These are phyloP conservation scores for Alternaria sp. DNA, from an alignment of 2,329 filamentous ascomycete genomes.

Conservation along the genomic window DNA sequence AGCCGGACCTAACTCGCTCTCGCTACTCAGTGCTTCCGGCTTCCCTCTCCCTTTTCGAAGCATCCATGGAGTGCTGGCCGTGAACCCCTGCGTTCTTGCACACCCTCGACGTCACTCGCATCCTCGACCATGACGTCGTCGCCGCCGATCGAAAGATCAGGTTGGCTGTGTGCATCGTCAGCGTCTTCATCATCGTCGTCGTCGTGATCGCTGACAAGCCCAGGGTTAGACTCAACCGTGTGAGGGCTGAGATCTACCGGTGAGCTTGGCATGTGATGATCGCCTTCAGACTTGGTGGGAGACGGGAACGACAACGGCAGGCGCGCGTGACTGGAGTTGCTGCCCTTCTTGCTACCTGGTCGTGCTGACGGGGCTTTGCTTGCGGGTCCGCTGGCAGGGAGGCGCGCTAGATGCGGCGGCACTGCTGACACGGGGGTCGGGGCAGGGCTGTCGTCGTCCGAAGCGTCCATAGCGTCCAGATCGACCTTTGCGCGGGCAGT, in stretches of 20 bases:
- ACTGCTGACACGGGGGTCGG: slow-evolving; percentile 38
- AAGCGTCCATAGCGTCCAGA: slow-evolving; percentile 42
- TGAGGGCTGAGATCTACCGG: slow-evolving; percentile 54
- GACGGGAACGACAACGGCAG: slow-evolving; percentile 42
- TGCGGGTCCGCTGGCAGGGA: slow-evolving; percentile 37
- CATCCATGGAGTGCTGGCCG: slow-evolving; percentile 41
- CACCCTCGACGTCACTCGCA: slow-evolving; percentile 48
- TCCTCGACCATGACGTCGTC: slow-evolving; percentile 50
- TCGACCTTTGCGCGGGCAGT: slow-evolving; percentile 47
- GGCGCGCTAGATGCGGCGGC: slow-evolving; percentile 41
- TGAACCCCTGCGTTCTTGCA: slow-evolving; percentile 39
- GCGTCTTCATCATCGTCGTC: slow-evolving; percentile 56
- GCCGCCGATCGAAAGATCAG: slow-evolving; percentile 42
- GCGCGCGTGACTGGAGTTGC: slow-evolving; percentile 34
- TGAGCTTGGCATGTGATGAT: slow-evolving; percentile 41
- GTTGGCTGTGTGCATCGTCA: slow-evolving; percentile 46
- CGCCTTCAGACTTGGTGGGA: slow-evolving; percentile 32
- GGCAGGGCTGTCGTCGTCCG: slow-evolving; percentile 44
- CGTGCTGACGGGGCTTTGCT: slow-evolving; percentile 40
- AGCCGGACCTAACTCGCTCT: slow-evolving; percentile 38
- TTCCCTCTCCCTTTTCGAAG: slow-evolving; percentile 45
- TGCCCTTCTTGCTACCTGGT: slow-evolving; percentile 44
- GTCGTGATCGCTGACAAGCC: slow-evolving; percentile 58
- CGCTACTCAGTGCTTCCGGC: slow-evolving; percentile 42
- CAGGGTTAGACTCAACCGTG: slow-evolving; percentile 57